Evolutionary conservation across 768 basidiomycete genomes (phyloP).

Genomic region (Tylopilus intermedius): DNA sequence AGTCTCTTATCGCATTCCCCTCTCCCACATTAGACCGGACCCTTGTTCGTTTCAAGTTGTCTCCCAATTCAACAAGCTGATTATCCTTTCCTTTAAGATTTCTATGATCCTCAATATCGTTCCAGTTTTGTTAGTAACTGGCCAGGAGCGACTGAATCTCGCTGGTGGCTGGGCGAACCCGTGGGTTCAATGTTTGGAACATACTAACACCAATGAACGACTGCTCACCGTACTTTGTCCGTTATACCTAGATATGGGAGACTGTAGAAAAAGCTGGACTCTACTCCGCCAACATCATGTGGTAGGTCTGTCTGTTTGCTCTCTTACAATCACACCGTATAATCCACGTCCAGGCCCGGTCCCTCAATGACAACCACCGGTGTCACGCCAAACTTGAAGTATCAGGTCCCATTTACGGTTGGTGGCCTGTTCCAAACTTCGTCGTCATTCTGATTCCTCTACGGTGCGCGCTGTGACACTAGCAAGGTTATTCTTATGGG

Average conservation of each 20-base stretch:
- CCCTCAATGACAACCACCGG: slow-evolving; percentile 11
- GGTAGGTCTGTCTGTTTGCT: slow-evolving; percentile 42
- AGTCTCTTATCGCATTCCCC: not conserved
- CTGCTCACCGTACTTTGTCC: not conserved
- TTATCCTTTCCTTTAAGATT: slow-evolving; percentile 49
- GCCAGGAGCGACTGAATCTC: slow-evolving; percentile 45
- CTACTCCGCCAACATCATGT: slow-evolving; percentile 82
- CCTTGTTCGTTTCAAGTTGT: too few relatives aligned
- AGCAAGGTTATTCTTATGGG: slow-evolving; percentile 12
- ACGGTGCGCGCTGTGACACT: not conserved
- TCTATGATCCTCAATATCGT: slow-evolving; percentile 64
- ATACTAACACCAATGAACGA: not conserved
- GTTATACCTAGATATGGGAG: slow-evolving; percentile 70
- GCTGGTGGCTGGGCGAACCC: slow-evolving; percentile 88
- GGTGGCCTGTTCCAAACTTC: slow-evolving; percentile 1
- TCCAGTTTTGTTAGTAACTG: slow-evolving; percentile 49
- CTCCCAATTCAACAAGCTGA: not conserved
- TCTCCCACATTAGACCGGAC: too few relatives aligned
- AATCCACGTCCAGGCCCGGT: slow-evolving; percentile 7
- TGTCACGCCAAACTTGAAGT: slow-evolving; percentile 7
- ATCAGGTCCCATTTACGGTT: slow-evolving; percentile 16
- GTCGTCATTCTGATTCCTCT: not conserved
- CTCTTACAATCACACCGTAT: too few relatives aligned
- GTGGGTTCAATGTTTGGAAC: slow-evolving; percentile 36
- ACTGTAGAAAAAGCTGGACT: slow-evolving; percentile 71